These are phyloP conservation scores for Boletus vinaceobasis DNA, from an alignment of 768 basidiomycete genomes.

Conservation along the genomic window DNA sequence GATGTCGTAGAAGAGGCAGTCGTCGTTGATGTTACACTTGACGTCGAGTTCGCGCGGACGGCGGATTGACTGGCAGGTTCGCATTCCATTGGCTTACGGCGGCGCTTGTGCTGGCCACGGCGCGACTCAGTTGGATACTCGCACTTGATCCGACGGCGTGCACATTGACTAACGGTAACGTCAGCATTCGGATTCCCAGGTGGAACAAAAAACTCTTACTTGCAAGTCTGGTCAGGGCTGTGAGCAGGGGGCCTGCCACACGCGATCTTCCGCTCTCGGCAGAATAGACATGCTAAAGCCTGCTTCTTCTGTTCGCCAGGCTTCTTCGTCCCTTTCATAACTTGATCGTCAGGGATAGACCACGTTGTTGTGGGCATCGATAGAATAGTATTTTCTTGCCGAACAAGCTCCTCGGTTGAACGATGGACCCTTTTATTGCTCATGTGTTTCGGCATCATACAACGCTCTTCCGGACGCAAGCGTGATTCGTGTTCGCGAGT, in stretches of 20 bases:
- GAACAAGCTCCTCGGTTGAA: constrained; percentile 26
- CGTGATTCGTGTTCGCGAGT: constrained; percentile 17
- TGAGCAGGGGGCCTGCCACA: constrained; percentile 43
- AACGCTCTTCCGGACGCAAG: constrained; percentile 26
- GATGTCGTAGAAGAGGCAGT: constrained; percentile 16
- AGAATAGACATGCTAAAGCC: constrained; percentile 46
- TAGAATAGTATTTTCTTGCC: constrained; percentile 25
- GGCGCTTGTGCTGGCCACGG: constrained; percentile 44
- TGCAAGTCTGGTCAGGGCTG: constrained; percentile 40
- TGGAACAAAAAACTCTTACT: constrained; percentile 34
- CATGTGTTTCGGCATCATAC: constrained; percentile 15
- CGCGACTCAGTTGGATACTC: constrained; percentile 49
- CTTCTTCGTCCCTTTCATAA: constrained; percentile 33
- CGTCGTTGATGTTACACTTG: constrained; percentile 15
- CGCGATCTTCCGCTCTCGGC: constrained; percentile 49
- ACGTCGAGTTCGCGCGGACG: constrained; percentile 20
- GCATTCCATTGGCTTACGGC: constrained; percentile 30
- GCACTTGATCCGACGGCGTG: constrained; percentile 44
- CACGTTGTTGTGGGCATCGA: constrained; percentile 31
- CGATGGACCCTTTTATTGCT: constrained; percentile 30
- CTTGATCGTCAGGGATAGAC: constrained; percentile 33
- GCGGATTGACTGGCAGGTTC: constrained; percentile 21
- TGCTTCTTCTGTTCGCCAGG: constrained; percentile 42
- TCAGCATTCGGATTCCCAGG: constrained; percentile 11
- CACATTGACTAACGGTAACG: constrained; percentile 40